A percentile compares a stretch with the other conserved stretches of the same genome.
Evolutionary conservation across 495 filamentous ascomycete genomes (phyloP).

Genomic region (Cercophora newfieldiana): DNA sequence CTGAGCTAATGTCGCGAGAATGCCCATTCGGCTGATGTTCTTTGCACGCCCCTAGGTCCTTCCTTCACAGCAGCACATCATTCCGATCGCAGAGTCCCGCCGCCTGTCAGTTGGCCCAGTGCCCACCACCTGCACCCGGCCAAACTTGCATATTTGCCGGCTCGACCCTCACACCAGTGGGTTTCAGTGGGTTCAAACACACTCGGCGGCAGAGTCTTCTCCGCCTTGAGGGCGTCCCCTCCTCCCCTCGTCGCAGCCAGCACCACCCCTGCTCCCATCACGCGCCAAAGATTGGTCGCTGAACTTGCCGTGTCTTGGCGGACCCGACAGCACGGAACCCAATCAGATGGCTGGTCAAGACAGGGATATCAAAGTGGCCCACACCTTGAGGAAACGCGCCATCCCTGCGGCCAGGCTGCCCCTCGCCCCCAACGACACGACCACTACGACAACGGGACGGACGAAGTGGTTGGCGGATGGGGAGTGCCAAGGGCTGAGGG

Average conservation of each 20-base stretch:
- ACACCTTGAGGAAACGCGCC: neutral
- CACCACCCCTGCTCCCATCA: neutral
- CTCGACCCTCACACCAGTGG: too few relatives aligned
- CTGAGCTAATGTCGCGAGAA: neutral
- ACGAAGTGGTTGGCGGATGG: neutral
- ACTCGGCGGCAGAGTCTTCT: neutral
- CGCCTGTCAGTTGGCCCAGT: too few relatives aligned
- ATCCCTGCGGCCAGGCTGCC: neutral
- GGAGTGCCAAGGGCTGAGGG: neutral
- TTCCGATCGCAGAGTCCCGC: too few relatives aligned
- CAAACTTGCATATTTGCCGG: too few relatives aligned
- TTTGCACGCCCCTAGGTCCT: neutral
- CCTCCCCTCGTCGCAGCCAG: neutral
- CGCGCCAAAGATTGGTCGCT: neutral
- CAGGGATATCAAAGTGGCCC: neutral
- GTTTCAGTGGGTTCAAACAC: neutral
- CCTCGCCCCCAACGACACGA: neutral
- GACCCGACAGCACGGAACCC: constrained; percentile 15
- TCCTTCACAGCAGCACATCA: neutral
- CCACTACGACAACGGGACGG: neutral
- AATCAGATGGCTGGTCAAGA: neutral
- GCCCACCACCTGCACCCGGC: too few relatives aligned
- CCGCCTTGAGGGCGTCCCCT: neutral
- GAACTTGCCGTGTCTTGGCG: neutral
- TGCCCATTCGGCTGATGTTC: neutral